These are phyloP conservation scores for Hyphopichia wangnamkhiaoensis DNA, from an alignment of 1,139 yeast genomes.

Conservation along the genomic window DNA sequence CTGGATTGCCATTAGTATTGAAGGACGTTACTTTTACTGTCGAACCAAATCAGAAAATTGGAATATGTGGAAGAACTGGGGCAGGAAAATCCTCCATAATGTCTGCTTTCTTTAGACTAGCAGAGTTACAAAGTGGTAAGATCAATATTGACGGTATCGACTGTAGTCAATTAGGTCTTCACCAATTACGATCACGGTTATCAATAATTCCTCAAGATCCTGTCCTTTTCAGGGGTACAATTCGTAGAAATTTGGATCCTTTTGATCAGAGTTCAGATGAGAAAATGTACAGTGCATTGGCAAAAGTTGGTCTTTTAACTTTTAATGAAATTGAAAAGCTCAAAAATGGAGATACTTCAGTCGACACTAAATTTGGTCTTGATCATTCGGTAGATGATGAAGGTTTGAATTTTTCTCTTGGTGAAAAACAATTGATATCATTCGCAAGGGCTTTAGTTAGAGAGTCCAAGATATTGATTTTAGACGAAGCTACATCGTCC, in stretches of 20 bases:
- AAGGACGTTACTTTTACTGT: slow-evolving; percentile 15
- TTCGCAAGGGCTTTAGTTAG: slow-evolving; percentile 79
- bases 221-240: slow-evolving; percentile 28
- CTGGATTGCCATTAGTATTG: slow-evolving; percentile 20
- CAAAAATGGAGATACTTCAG: slow-evolving; percentile 1
- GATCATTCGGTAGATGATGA: slow-evolving; percentile 71
- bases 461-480: slow-evolving; percentile 61
- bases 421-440: slow-evolving; percentile 75
- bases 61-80: slow-evolving; percentile 26
- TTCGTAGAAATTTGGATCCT: slow-evolving; percentile 32
- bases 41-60: slow-evolving; percentile 18
- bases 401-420: slow-evolving; percentile 73
- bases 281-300: slow-evolving; percentile 33
- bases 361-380: slow-evolving; percentile 61
- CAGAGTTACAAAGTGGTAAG: slow-evolving; percentile 16
- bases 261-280: slow-evolving; percentile 31
- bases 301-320: slow-evolving; percentile 35
- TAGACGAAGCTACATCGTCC: slow-evolving; percentile 84
- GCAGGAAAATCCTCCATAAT: slow-evolving; percentile 26
- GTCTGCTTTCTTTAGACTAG: slow-evolving; percentile 20
- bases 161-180: slow-evolving; percentile 21
- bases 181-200: slow-evolving; percentile 20
- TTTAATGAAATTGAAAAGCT: slow-evolving; percentile 17
- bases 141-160: slow-evolving; percentile 21
- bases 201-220: slow-evolving; percentile 36